phyloP scores from a whole-genome alignment of 768 basidiomycete genomes.

The Leccinum obscurum region DNA sequence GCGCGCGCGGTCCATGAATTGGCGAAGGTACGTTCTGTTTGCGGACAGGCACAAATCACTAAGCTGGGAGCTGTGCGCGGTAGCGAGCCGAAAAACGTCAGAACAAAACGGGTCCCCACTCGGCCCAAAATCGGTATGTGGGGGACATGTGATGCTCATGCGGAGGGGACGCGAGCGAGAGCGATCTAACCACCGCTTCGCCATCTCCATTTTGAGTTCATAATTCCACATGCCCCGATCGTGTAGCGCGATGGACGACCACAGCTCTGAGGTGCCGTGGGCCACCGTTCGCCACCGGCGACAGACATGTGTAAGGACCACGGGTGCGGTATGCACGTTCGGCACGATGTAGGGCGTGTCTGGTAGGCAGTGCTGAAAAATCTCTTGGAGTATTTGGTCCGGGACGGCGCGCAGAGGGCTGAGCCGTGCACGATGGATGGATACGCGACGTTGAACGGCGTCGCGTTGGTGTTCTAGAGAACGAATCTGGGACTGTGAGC shows the following conservation, averaged over 20 bases:
- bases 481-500: slow-evolving; percentile 14
- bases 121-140: slow-evolving; percentile 19
- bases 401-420: slow-evolving; percentile 32
- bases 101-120: slow-evolving; percentile 8
- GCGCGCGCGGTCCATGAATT: slow-evolving; percentile 15
- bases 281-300: slow-evolving; percentile 33
- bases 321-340: slow-evolving; percentile 24
- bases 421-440: slow-evolving; percentile 27
- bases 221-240: slow-evolving; percentile 34
- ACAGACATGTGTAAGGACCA: slow-evolving; percentile 36
- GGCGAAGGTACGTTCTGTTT: slow-evolving; percentile 19
- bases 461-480: slow-evolving; percentile 23
- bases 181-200: slow-evolving; percentile 23
- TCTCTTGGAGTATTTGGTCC: slow-evolving; percentile 34
- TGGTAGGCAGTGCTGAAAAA: slow-evolving; percentile 30
- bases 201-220: slow-evolving; percentile 27
- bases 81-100: slow-evolving; percentile 21
- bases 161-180: slow-evolving; percentile 24
- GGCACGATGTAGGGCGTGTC: slow-evolving; percentile 26
- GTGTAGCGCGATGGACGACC: slow-evolving; percentile 29
- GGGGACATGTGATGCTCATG: slow-evolving; percentile 22
- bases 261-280: slow-evolving; percentile 32
- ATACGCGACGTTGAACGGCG: slow-evolving; percentile 16
- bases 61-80: slow-evolving; percentile 23
- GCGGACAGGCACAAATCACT: slow-evolving; percentile 20